These are phyloP conservation scores for Tuber borchii DNA, from an alignment of 495 filamentous ascomycete species.

Conservation along the genomic window DNA sequence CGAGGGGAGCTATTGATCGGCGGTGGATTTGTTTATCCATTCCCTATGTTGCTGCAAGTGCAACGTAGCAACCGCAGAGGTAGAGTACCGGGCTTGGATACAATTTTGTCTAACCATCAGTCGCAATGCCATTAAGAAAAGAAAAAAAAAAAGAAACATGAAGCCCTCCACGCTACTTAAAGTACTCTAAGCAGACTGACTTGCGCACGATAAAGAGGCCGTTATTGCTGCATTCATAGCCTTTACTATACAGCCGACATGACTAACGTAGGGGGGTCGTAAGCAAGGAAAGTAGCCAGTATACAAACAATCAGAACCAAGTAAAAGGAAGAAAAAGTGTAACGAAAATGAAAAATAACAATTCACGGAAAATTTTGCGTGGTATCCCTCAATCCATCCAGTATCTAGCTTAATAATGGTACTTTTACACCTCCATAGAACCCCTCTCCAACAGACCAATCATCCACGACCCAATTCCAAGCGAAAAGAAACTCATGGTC, in stretches of 20 bases:
- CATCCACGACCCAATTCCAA: not conserved
- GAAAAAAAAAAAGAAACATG: not conserved
- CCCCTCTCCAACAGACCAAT: not conserved
- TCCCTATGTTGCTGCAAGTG: conserved; percentile 6
- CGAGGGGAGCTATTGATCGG: conserved; percentile 15
- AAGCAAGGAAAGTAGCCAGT: not conserved
- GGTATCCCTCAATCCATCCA: conserved; percentile 1
- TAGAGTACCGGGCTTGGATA: not conserved
- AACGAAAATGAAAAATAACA: not conserved
- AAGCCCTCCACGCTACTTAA: not conserved
- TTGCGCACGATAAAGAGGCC: not conserved
- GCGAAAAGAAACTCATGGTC: not conserved
- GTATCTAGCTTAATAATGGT: conserved; percentile 1
- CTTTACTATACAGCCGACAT: not conserved
- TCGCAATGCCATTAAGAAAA: not conserved
- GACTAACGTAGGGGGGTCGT: not conserved
- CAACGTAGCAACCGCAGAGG: not conserved
- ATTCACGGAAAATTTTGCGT: not conserved
- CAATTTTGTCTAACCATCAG: not conserved
- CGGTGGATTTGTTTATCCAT: conserved; percentile 13
- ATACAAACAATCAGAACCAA: not conserved
- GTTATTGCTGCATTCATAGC: not conserved
- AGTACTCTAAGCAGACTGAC: not conserved
- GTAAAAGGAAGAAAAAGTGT: not conserved
- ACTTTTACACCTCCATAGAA: not conserved